Evolutionary conservation across 306 rosid genomes (phyloP).

Genomic region (Amphicarpaea edgeworthii): DNA sequence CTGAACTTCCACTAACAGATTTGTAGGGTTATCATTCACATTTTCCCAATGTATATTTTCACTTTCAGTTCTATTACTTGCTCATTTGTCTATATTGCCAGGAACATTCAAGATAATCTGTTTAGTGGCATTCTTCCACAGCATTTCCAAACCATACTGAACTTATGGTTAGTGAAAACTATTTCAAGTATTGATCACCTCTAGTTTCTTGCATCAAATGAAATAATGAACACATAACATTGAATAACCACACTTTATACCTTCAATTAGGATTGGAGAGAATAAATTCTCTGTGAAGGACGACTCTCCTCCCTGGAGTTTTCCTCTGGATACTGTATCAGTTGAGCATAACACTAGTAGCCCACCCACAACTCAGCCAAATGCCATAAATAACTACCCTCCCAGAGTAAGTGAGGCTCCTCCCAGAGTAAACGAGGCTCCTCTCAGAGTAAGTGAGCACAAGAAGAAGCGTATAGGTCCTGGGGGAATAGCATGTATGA

Average conservation of each 20-base stretch:
- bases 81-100: constrained; percentile 44
- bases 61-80: constrained; percentile 11
- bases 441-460: constrained; percentile 33
- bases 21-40: constrained; percentile 59
- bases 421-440: constrained; percentile 43
- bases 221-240: constrained; percentile 8
- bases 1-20: constrained; percentile 77
- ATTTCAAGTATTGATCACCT: constrained; percentile 24
- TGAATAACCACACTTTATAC: constrained; percentile 28
- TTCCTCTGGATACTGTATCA: constrained; percentile 60
- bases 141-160: constrained; percentile 69
- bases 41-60: constrained; percentile 1
- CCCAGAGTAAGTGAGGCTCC: neutral
- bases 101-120: constrained; percentile 74
- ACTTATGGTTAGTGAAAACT: constrained; percentile 66
- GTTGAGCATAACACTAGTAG: constrained; percentile 54
- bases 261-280: constrained; percentile 69
- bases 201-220: constrained; percentile 42
- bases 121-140: constrained; percentile 86
- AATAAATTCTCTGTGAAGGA: constrained; percentile 61
- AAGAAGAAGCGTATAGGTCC: constrained; percentile 61
- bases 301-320: constrained; percentile 75
- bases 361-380: constrained; percentile 67
- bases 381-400: constrained; percentile 60
- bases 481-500: constrained; percentile 67